Base-by-base conservation (phyloP, 1,284 basidiomycete genomes). In the Boletellus deceptivus region DNA sequence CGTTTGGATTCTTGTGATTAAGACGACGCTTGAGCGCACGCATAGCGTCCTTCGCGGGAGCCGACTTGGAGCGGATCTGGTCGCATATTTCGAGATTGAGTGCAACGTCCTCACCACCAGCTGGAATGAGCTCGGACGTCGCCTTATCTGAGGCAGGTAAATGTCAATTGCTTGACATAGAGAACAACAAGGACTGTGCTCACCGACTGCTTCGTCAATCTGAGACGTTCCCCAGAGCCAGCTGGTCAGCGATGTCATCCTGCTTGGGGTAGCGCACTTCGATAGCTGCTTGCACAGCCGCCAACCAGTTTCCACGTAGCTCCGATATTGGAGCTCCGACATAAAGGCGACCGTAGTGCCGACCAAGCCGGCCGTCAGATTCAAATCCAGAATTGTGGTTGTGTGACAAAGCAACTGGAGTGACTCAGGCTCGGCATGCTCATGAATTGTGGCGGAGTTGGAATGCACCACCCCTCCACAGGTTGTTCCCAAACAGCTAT, bases 11-110 rank as follows among this genome's bases (percentile, higher is more conserved):
- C 80, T 91, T 90, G 74, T 98, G 91, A 59, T 87, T 86, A 43
- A 99, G 74, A 37, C 96, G 80, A 33, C 85, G 80, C 71, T 95
- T 94, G 63, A 99, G 77, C 34, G 89, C 84, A 55, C 89, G 87
- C 86, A 95, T 91, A 2, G 96, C 91, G 55, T 90, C 85, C 68
- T 90, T 90, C 10, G 94, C 85, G 22, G 82, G 81, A 0, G 91
- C 89, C 38, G 89, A 84, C 74, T 96, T 96, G 16, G 93, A 93
- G 50, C 94, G 83, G 65, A 99, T 94, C 72, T 96, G 88, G 72
- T 99, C 96, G 59, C 93, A 94, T 75, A 98, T 92, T 67, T 98
- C 94, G 55, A 99, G 86, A 63, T 93, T 93, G 58, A 94, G 78
- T 3, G 92, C 91, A 40, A 98, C 95, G 69, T 98, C 94, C 69